Evolutionary conservation across 306 rosid genomes (phyloP).

Genomic region (Acacia acuminata): DNA sequence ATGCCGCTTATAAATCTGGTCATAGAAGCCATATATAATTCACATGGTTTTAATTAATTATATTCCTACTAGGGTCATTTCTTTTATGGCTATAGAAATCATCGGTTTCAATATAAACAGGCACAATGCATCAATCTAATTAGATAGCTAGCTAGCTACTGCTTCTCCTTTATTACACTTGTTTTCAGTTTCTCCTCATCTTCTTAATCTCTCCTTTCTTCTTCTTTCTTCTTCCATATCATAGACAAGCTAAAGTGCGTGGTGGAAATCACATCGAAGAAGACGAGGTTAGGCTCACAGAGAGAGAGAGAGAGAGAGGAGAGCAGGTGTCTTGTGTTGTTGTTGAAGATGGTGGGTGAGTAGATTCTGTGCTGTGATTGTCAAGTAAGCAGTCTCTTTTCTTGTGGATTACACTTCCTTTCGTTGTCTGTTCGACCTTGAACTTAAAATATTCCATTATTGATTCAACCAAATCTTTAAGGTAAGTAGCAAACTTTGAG

Average conservation of each 20-base stretch:
- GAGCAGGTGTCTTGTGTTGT: too few species aligned
- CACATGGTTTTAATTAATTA: too few species aligned
- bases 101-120: too few species aligned
- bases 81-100: background rate
- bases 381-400: background rate
- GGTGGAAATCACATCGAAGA: too few species aligned
- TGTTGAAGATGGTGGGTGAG: background rate
- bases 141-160: too few species aligned
- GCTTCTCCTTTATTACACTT: background rate
- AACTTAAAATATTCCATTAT: background rate
- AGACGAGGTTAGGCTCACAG: too few species aligned
- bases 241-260: too few species aligned
- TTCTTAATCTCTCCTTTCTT: background rate
- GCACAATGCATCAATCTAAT: too few species aligned
- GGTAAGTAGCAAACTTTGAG: conserved; percentile 14
- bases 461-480: background rate
- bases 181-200: background rate
- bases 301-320: too few species aligned
- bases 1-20: background rate
- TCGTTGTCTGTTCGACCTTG: background rate
- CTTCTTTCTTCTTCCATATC: background rate
- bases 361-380: background rate
- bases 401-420: background rate
- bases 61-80: too few species aligned
- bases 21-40: too few species aligned